Base-by-base conservation (phyloP, 306 rosid species). In the Medicago arabica region DNA sequence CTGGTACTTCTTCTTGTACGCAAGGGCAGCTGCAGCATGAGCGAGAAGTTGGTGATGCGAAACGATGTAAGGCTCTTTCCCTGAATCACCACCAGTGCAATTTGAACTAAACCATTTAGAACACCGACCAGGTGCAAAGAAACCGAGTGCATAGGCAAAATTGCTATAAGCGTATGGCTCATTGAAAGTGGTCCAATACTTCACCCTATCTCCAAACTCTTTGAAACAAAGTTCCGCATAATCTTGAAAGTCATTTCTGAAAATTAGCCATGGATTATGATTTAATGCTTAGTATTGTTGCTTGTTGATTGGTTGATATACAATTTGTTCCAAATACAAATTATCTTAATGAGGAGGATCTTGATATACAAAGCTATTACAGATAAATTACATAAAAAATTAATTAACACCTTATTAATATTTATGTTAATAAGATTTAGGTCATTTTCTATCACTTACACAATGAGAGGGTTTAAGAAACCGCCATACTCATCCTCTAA, bases 401-500 rank as follows among this genome's bases (percentile, higher is more conserved):
- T n/a, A n/a, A 25, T 25, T 25, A 50, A n/a, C n/a, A 44, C 15
- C 15, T 4, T 44, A 10, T 5, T 44, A 12, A 9, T 43, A 44
- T 44, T n/a, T n/a, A n/a, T n/a, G n/a, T n/a, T n/a, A n/a, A n/a
- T n/a, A n/a, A n/a, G n/a, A n/a, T n/a, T 51, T 55, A 18, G 14
- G 9, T n/a, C 7, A 14, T 36, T 46, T 47, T 53, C 4, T 23
- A 11, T 67, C 0, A 72, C 92, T 86, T 54, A 89, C 93, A 75
- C 82, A 66, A 88, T 69, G n/a, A 10, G 74, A 34, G 75, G 71
- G n/a, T 80, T 85, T 46, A 82, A 70, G 75, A 89, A 89, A 8
- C 96, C 96, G 4, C 85, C 83, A n/a, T 85, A 89, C 38, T 88
- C 80, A 0, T 89, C 88, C 50, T 88, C 89, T 6, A 92, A 74